A percentile compares a stretch with the other conserved stretches of the same genome.
These are phyloP conservation scores for Thecamonas trahens DNA, from an alignment of 78 protist species.

Conservation along the genomic window DNA sequence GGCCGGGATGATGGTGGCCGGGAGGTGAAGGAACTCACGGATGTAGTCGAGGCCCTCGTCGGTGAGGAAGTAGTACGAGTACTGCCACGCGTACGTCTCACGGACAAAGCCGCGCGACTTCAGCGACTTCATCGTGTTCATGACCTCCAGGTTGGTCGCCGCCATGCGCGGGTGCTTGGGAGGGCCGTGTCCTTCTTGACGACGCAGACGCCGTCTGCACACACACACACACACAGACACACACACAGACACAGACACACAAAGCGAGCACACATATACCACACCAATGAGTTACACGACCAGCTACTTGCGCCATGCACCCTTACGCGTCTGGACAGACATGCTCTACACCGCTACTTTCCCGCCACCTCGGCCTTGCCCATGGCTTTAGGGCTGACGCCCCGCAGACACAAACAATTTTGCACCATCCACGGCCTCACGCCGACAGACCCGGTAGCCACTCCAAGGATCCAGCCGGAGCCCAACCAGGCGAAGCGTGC, in stretches of 20 bases:
- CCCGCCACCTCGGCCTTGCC: neutral
- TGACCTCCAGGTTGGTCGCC: conserved; percentile 78
- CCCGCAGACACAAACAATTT: too few relatives aligned
- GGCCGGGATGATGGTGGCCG: conserved; percentile 79
- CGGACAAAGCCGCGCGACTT: conserved; percentile 68
- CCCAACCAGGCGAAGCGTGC: too few relatives aligned
- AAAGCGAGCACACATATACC: neutral
- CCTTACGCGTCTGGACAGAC: neutral
- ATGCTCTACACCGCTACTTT: neutral
- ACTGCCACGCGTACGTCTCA: conserved; percentile 85
- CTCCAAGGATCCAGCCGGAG: too few relatives aligned
- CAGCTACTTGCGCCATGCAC: neutral
- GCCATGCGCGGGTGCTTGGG: conserved; percentile 39
- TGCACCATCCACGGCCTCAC: too few relatives aligned
- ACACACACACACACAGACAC: neutral
- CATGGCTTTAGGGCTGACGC: neutral
- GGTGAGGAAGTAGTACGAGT: conserved; percentile 85
- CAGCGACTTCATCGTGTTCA: conserved; percentile 62
- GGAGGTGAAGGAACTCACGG: conserved; percentile 81
- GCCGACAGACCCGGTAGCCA: too few relatives aligned
- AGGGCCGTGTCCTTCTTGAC: conserved; percentile 69
- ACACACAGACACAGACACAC: neutral
- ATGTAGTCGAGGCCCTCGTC: conserved; percentile 87
- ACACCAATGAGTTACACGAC: neutral
- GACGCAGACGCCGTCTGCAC: conserved; percentile 84